These are phyloP conservation scores for Fusarium neocosmosporiellum DNA, from an alignment of 2,329 filamentous ascomycete genomes.

Conservation along the genomic window DNA sequence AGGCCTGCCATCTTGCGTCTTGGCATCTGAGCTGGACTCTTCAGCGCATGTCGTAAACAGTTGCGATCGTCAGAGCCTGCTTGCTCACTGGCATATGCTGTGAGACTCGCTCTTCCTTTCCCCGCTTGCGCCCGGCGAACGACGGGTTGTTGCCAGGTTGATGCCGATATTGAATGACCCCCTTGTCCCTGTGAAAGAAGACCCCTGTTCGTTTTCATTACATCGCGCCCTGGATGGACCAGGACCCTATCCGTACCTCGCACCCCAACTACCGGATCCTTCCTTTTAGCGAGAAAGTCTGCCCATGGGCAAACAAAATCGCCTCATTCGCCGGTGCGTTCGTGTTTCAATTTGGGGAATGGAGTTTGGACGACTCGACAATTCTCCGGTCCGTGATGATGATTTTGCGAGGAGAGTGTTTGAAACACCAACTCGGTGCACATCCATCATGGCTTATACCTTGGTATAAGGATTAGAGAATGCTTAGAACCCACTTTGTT, in stretches of 20 bases:
- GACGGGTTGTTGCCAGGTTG: background rate
- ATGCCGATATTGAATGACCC: conserved; percentile 12
- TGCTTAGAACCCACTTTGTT: background rate
- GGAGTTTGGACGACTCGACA: background rate
- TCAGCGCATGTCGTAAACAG: conserved; percentile 1
- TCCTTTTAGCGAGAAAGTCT: conserved; percentile 12
- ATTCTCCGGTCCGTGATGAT: background rate
- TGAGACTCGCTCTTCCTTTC: background rate
- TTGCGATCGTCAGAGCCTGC: conserved; percentile 1
- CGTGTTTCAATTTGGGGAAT: conserved; percentile 4
- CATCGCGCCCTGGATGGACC: conserved; percentile 9
- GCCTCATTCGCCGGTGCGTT: conserved; percentile 2
- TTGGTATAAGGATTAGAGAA: background rate
- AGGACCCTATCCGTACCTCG: conserved; percentile 1
- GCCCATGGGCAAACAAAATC: conserved; percentile 12
- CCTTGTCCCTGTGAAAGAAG: conserved; percentile 4
- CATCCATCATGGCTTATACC: background rate
- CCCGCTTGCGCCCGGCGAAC: background rate
- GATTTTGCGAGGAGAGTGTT: background rate
- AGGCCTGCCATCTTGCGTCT: conserved; percentile 7
- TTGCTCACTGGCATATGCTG: background rate
- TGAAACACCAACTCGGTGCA: background rate
- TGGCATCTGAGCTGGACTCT: conserved; percentile 10
- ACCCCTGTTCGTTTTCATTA: conserved; percentile 3
- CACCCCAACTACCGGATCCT: conserved; percentile 27